Evolutionary conservation across 345 rosid species (phyloP).

Genomic region (Camelina hispida): DNA sequence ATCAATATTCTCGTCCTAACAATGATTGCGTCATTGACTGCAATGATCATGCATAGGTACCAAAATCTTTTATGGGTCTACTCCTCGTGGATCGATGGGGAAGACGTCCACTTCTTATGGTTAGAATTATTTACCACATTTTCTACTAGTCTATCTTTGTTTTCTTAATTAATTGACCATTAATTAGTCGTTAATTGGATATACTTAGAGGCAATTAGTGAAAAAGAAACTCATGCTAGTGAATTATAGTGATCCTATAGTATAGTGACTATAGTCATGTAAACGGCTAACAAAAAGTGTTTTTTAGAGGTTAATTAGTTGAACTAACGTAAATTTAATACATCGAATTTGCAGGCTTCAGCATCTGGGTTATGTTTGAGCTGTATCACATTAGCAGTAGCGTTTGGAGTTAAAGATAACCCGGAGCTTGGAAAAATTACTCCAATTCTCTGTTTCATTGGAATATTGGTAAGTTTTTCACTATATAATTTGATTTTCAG

Average conservation of each 20-base stretch:
- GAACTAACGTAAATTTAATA: neutral
- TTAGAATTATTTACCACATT: neutral
- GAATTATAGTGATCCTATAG: neutral
- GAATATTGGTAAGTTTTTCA: conserved; percentile 39
- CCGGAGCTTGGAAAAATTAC: conserved; percentile 5
- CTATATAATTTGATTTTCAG: neutral
- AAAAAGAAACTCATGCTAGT: neutral
- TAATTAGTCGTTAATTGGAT: neutral
- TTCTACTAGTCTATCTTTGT: neutral
- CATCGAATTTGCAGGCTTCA: conserved; percentile 31
- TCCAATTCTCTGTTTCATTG: conserved; percentile 41
- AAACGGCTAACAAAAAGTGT: neutral
- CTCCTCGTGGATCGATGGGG: conserved; percentile 46
- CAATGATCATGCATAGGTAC: conserved; percentile 30
- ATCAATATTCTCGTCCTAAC: neutral
- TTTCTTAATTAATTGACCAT: neutral
- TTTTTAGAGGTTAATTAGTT: neutral
- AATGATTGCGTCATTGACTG: too few species aligned
- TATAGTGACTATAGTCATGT: neutral
- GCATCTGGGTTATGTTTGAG: conserved; percentile 41
- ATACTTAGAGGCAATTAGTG: neutral
- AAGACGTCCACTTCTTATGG: conserved; percentile 47
- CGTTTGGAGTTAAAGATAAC: conserved; percentile 40
- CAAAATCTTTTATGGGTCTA: conserved; percentile 45
- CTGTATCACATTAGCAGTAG: conserved; percentile 29